Conservation (phyloP, 139 green algal species). For the Chlorella sp. region DNA sequence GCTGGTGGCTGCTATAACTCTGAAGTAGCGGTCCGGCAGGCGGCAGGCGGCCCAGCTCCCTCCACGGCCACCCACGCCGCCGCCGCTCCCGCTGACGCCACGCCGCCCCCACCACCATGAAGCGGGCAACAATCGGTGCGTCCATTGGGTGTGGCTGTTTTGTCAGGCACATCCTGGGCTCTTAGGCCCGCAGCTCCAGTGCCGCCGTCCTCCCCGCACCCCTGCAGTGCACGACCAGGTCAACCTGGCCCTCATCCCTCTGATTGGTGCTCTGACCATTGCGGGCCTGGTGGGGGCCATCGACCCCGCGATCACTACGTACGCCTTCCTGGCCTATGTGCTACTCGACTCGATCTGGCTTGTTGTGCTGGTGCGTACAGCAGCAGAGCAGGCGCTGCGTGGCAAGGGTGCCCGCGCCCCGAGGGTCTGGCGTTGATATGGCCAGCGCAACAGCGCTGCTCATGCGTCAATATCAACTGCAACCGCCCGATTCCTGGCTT, state of each 20-base stretch:
- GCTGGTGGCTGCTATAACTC: no score
- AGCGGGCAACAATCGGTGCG: conserved; percentile 14
- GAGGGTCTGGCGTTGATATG: no score
- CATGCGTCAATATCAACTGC: no score
- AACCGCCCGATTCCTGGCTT: no score
- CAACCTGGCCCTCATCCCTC: conserved; percentile 47
- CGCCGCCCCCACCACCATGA: background rate
- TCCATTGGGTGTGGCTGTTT: no score
- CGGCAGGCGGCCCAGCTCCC: no score
- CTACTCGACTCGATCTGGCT: conserved; percentile 56
- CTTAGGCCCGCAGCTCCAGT: no score
- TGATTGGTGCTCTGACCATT: conserved; percentile 33
- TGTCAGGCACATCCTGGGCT: no score
- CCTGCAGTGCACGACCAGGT: conserved; percentile 43
- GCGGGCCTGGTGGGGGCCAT: conserved; percentile 38
- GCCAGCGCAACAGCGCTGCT: no score
- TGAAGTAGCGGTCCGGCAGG: no score
- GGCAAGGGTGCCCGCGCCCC: no score
- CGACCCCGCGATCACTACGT: conserved; percentile 37
- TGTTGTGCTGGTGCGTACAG: background rate
- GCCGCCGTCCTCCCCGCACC: background rate
- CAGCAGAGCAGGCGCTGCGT: no score
- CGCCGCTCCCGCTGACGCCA: background rate
- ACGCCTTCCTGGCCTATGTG: conserved; percentile 48
- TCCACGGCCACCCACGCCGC: background rate